phyloP scores from a whole-genome alignment of 2,329 filamentous ascomycete genomes.

The Curvularia eragrostidis region DNA sequence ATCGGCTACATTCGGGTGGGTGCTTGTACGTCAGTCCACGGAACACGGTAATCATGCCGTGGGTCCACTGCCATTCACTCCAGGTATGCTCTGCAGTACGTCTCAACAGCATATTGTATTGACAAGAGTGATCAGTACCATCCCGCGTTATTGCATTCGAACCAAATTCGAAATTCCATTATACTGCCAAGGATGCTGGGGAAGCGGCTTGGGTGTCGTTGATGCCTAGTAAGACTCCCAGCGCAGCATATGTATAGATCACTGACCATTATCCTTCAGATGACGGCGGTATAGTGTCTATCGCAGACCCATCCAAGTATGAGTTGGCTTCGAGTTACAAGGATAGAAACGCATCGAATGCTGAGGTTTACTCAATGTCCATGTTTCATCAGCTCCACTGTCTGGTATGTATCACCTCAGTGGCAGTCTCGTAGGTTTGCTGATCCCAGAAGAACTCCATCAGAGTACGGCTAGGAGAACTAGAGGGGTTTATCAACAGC shows the following conservation, averaged over 20 bases:
- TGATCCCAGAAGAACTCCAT: constrained; percentile 11
- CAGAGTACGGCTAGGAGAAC: constrained; percentile 3
- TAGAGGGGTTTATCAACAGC: constrained; percentile 3
- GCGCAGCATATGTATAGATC: too few relatives aligned
- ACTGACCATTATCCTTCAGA: constrained; percentile 1
- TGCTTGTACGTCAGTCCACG: not conserved
- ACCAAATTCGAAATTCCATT: constrained; percentile 9
- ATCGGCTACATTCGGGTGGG: constrained; percentile 3
- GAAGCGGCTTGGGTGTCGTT: constrained; percentile 6
- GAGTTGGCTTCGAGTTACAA: constrained; percentile 12
- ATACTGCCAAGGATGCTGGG: constrained; percentile 5
- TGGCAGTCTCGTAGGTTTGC: not conserved
- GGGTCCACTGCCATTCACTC: constrained; percentile 3
- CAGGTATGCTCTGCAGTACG: not conserved
- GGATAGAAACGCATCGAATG: constrained; percentile 5
- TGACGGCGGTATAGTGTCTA: constrained; percentile 10
- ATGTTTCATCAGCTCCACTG: constrained; percentile 17
- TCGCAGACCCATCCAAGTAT: constrained; percentile 6
- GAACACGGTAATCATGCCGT: constrained; percentile 1
- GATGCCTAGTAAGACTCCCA: constrained; percentile 8
- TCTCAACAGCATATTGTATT: not conserved
- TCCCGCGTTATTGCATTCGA: constrained; percentile 6
- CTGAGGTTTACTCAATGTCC: constrained; percentile 15
- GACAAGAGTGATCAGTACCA: constrained; percentile 2
- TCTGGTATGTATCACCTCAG: constrained; percentile 5